Percentiles rank a stretch among this genome's conserved stretches.
These are phyloP conservation scores for Fusarium multiceps DNA, from an alignment of 2,329 filamentous ascomycete genomes.

Conservation along the genomic window DNA sequence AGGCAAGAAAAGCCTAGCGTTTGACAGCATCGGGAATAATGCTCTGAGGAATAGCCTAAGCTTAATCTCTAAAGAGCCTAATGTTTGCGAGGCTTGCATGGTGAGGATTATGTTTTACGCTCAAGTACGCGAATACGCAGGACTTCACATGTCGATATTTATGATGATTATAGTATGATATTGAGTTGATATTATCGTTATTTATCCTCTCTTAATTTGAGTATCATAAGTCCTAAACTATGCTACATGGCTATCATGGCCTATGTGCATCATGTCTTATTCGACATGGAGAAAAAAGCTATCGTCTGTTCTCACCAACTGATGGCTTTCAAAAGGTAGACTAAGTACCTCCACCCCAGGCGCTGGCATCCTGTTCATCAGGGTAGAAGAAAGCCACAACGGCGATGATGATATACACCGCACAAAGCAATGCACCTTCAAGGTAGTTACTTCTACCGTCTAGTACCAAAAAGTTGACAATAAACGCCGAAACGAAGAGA, in stretches of 20 bases:
- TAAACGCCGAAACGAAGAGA: slow-evolving; percentile 84
- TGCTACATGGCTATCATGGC: background rate
- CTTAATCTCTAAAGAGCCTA: background rate
- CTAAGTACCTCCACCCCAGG: slow-evolving; percentile 45
- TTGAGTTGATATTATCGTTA: background rate
- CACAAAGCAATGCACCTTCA: slow-evolving; percentile 77
- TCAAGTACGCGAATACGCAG: background rate
- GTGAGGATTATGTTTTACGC: background rate
- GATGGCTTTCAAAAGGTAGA: background rate
- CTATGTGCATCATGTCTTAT: background rate
- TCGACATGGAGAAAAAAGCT: background rate
- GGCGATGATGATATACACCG: slow-evolving; percentile 75
- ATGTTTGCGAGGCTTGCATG: background rate
- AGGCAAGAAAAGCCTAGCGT: background rate
- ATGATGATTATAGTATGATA: background rate
- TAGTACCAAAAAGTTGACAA: slow-evolving; percentile 88
- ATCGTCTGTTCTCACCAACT: slow-evolving; percentile 18
- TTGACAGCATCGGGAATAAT: background rate
- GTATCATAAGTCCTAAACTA: background rate
- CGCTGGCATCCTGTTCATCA: slow-evolving; percentile 59
- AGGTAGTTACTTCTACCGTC: slow-evolving; percentile 90
- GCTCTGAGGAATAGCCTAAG: background rate
- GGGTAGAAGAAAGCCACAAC: slow-evolving; percentile 76
- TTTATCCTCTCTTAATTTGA: slow-evolving; percentile 3
- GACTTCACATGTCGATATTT: background rate